phyloP scores from a whole-genome alignment of 768 basidiomycete species.

The Tulasnella sp. region DNA sequence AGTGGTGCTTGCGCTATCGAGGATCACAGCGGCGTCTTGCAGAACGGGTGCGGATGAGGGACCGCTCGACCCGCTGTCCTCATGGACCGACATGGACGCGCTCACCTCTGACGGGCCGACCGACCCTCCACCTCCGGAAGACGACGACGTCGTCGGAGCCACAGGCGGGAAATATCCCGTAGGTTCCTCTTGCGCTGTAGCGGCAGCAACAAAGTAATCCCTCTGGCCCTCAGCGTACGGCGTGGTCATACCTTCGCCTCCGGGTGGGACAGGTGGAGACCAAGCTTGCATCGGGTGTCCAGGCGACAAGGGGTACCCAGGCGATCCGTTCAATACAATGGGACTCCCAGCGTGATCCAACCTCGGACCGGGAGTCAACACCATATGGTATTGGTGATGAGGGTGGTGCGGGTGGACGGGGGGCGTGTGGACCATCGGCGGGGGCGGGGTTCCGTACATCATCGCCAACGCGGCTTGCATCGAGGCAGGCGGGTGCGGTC shows the following conservation, averaged over 20 bases:
- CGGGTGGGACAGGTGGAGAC: neutral
- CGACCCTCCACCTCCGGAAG: neutral
- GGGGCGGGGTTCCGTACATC: neutral
- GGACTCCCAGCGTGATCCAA: neutral
- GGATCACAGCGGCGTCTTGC: neutral
- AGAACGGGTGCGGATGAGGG: neutral
- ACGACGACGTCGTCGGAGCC: neutral
- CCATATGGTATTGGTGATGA: neutral
- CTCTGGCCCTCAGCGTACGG: neutral
- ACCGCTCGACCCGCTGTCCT: neutral
- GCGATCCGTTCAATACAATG: neutral
- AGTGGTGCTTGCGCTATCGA: neutral
- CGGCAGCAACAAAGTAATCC: neutral
- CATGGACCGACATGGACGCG: neutral
- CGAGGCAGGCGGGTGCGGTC: neutral
- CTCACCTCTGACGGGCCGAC: neutral
- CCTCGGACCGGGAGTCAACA: neutral
- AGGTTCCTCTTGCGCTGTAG: neutral
- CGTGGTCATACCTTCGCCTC: neutral
- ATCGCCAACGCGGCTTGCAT: neutral
- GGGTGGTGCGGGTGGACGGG: neutral
- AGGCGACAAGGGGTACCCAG: neutral
- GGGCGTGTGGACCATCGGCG: neutral
- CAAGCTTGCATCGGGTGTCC: neutral
- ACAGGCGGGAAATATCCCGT: neutral